phyloP scores from a whole-genome alignment of 352 stramenopile genomes.

The Albugo candida region DNA sequence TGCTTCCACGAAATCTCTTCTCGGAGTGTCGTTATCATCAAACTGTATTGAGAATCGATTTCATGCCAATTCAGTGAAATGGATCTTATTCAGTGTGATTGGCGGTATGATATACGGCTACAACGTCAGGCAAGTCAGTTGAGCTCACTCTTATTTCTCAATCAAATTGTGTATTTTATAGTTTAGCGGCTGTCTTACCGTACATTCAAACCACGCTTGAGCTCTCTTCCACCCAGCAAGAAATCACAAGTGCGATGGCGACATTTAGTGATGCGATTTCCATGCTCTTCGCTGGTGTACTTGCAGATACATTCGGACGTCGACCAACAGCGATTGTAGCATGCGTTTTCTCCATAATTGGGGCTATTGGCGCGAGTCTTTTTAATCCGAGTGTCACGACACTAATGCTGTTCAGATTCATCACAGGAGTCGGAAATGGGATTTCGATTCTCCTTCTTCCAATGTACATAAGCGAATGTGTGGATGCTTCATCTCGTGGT shows the following conservation, averaged over 20 bases:
- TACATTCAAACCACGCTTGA: slow-evolving; percentile 60
- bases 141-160: not conserved
- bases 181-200: slow-evolving; percentile 51
- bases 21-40: no score
- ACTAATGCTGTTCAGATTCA: slow-evolving; percentile 51
- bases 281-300: slow-evolving; percentile 49
- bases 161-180: not conserved
- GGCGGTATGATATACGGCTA: slow-evolving; percentile 77
- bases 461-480: slow-evolving; percentile 78
- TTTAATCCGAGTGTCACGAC: slow-evolving; percentile 29
- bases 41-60: no score
- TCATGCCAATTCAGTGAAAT: slow-evolving; percentile 6
- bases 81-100: slow-evolving; percentile 63
- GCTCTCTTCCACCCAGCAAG: slow-evolving; percentile 40
- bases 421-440: slow-evolving; percentile 55
- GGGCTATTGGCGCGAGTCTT: slow-evolving; percentile 28
- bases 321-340: slow-evolving; percentile 52
- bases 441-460: slow-evolving; percentile 71
- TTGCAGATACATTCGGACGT: slow-evolving; percentile 57
- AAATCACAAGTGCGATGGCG: slow-evolving; percentile 55
- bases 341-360: slow-evolving; percentile 45
- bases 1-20: no score
- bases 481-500: slow-evolving; percentile 36
- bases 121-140: slow-evolving; percentile 35
- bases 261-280: slow-evolving; percentile 62